phyloP scores from a whole-genome alignment of 371 early-diverging fungal genomes.

The Vairimorpha necatrix region DNA sequence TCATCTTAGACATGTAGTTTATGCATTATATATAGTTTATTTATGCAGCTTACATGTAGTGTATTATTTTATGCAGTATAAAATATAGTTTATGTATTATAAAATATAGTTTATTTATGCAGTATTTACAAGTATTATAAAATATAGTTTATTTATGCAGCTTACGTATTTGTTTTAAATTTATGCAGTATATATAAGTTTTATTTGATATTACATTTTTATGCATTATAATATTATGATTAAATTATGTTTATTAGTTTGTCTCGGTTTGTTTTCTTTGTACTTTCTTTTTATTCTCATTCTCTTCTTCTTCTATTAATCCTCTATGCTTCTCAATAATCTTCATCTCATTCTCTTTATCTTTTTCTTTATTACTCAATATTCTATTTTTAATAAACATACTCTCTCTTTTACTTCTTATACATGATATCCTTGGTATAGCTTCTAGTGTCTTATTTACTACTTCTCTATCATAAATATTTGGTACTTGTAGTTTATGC shows the following conservation, averaged over 20 bases:
- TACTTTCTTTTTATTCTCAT: not conserved
- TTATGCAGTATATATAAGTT: too few species aligned
- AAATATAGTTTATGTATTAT: too few species aligned
- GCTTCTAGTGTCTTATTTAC: slow-evolving; percentile 80
- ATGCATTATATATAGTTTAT: not conserved
- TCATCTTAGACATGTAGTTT: slow-evolving; percentile 17
- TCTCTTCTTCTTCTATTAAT: slow-evolving; percentile 31
- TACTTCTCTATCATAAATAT: slow-evolving; percentile 84
- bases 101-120: too few species aligned
- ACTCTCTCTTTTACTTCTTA: slow-evolving; percentile 53
- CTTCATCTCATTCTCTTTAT: slow-evolving; percentile 50
- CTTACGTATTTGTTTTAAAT: too few species aligned
- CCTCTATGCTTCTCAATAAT: slow-evolving; percentile 48
- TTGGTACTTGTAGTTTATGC: slow-evolving; percentile 87
- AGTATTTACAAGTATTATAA: too few species aligned
- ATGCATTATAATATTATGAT: not conserved
- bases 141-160: too few species aligned
- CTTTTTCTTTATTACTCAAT: slow-evolving; percentile 53
- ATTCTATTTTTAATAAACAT: slow-evolving; percentile 61
- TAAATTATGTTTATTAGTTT: slow-evolving; percentile 1
- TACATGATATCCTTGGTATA: slow-evolving; percentile 52
- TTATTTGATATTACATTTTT: too few species aligned
- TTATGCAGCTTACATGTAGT: too few species aligned
- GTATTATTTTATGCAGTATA: not conserved
- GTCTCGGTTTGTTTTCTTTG: slow-evolving; percentile 12